phyloP scores from a whole-genome alignment of 83 land plant genomes.

The Isoetes engelmannii region DNA sequence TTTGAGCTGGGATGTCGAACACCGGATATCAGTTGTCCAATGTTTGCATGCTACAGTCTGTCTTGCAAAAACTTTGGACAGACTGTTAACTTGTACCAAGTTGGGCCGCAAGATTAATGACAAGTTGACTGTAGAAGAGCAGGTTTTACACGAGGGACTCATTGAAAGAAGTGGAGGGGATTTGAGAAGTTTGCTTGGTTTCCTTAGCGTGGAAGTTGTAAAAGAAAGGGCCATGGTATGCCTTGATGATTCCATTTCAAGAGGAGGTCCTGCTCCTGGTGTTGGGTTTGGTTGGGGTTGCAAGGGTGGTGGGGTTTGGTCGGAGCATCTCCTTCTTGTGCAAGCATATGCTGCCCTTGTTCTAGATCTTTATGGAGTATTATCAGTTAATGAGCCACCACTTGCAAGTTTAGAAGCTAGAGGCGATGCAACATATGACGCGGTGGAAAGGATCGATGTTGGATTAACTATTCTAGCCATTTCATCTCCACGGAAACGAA shows the following conservation, averaged over 20 bases:
- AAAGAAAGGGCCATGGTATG: slow-evolving; percentile 36
- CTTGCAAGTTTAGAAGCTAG: too few species aligned
- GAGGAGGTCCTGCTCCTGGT: slow-evolving; percentile 98
- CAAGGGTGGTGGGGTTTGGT: slow-evolving; percentile 81
- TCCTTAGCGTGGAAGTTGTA: slow-evolving; percentile 30
- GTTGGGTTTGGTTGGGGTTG: slow-evolving; percentile 92
- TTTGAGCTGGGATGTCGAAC: slow-evolving; percentile 37
- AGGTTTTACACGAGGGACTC: slow-evolving; percentile 47
- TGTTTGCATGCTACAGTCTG: slow-evolving; percentile 63
- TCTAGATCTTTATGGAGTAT: slow-evolving; percentile 34
- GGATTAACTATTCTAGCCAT: too few species aligned
- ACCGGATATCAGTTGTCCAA: slow-evolving; percentile 44
- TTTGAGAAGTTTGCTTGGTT: slow-evolving; percentile 25
- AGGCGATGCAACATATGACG: too few species aligned
- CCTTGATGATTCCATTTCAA: slow-evolving; percentile 44
- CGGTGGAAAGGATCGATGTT: too few species aligned
- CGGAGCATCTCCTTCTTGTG: slow-evolving; percentile 43
- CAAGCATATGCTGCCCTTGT: slow-evolving; percentile 51
- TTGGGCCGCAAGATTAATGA: background rate
- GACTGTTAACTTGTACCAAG: slow-evolving; percentile 30
- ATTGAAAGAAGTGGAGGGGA: slow-evolving; percentile 30
- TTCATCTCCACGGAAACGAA: too few species aligned
- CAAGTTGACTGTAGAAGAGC: slow-evolving; percentile 23
- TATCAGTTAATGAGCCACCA: slow-evolving; percentile 1
- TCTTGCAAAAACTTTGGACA: slow-evolving; percentile 36